Base-by-base conservation (phyloP, 768 basidiomycete species). In the Tylopilus felleus region DNA sequence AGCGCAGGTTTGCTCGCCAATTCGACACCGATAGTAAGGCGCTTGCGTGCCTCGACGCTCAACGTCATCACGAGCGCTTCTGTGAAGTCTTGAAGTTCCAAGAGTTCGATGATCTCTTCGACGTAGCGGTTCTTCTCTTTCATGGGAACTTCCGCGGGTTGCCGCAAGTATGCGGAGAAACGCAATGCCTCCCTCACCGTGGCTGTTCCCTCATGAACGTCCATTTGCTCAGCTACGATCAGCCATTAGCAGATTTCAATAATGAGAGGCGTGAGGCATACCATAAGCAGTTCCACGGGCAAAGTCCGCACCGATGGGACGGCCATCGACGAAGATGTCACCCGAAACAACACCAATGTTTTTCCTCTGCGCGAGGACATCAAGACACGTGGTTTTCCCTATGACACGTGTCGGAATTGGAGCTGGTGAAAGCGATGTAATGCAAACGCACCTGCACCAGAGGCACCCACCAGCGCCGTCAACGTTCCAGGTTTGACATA, bases 1-100 rank as follows among this genome's bases (percentile, higher is more conserved):
- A 70, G 62, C 0, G 56, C 56, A 1, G 65, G 63, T 21, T 93
- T 93, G 69, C 88, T 88, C 17, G 92, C 91, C 8, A 96, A 78
- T 67, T 95, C 93, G 51, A 95, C 93, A 53, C 90, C 93, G 60
- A 95, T 95, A 2, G 93, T 94, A 22, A 93, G 77, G 10, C 92
- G 85, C 67, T 95, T 95, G 56, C 90, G 80, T 8, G 86, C 82
- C 60, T 86, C 87, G 22, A 82, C 78, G 49, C 76, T 78, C 33
- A 89, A 75, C 59, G 79, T 83, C 66, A 82, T 81, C 16, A 94
- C 87, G 60, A 94, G 75, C 0, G 89, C 92, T 60, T 94, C 92
- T 2, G 90, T 84, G 2, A 88, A 74, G 65, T 91, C 85, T 61
- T 93, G 89, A 27, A 95, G 75, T 67, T 93, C 93, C 27, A 93